Percentiles rank a stretch among this genome's conserved stretches.
Evolutionary conservation across 257 asterid genomes (phyloP).

Genomic region (Salvia rosmarinus): DNA sequence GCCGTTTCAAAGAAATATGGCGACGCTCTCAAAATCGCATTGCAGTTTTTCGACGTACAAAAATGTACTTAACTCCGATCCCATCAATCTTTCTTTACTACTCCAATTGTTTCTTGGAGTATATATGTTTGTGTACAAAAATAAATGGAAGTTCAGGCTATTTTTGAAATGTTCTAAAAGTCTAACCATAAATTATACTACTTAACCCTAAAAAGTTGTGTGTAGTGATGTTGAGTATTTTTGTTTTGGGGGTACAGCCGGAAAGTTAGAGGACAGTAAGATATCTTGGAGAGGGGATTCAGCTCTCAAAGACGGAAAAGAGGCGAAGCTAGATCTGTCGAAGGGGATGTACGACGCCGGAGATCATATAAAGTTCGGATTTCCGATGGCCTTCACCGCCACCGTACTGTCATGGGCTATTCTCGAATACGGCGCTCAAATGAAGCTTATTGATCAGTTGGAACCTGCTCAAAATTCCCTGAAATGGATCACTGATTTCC

Average conservation of each 20-base stretch:
- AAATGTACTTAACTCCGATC: slow-evolving; percentile 52
- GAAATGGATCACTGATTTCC: slow-evolving; percentile 83
- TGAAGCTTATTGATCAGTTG: slow-evolving; percentile 59
- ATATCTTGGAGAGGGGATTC: slow-evolving; percentile 91
- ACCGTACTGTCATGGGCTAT: slow-evolving; percentile 87
- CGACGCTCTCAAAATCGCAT: slow-evolving; percentile 67
- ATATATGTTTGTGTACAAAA: too few species aligned
- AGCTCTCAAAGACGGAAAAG: slow-evolving; percentile 66
- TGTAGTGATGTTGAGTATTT: too few species aligned
- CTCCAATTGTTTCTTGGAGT: not conserved
- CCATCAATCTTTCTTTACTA: not conserved
- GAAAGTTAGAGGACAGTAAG: slow-evolving; percentile 61
- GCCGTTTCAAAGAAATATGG: slow-evolving; percentile 56
- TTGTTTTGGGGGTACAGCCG: slow-evolving; percentile 53
- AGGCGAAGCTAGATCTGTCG: slow-evolving; percentile 73
- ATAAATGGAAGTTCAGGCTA: too few species aligned
- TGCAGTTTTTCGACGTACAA: slow-evolving; percentile 85
- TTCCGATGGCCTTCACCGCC: slow-evolving; percentile 95
- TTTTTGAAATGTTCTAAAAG: too few species aligned
- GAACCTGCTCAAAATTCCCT: slow-evolving; percentile 70
- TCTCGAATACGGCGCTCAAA: slow-evolving; percentile 81
- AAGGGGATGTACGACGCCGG: slow-evolving; percentile 97
- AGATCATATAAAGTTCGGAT: slow-evolving; percentile 77
- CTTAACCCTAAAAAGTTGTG: too few species aligned
- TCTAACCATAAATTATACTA: too few species aligned